phyloP scores from a whole-genome alignment of 106 monocot species.

The Platanthera zijinensis region DNA sequence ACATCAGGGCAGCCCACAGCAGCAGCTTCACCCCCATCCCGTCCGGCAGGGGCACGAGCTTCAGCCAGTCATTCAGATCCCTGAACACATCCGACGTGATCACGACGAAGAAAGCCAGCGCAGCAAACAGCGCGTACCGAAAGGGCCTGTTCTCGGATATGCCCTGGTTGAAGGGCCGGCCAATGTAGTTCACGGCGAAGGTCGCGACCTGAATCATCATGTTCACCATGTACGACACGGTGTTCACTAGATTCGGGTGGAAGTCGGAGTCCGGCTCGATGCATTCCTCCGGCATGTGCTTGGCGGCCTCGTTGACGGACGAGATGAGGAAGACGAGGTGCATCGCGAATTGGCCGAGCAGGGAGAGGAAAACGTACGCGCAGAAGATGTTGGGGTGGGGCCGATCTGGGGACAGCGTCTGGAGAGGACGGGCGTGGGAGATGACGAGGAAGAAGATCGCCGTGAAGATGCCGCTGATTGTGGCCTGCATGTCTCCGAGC shows the following conservation, averaged over 20 bases:
- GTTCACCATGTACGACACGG: conserved; percentile 98
- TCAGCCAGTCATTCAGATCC: conserved; percentile 75
- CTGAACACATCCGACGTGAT: conserved; percentile 89
- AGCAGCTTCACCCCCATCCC: conserved; percentile 72
- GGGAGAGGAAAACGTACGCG: conserved; percentile 86
- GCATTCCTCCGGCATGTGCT: conserved; percentile 96
- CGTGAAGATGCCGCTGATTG: conserved; percentile 92
- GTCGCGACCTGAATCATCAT: conserved; percentile 99
- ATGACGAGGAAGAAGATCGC: conserved; percentile 98
- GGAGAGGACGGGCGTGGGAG: conserved; percentile 91
- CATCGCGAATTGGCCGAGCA: conserved; percentile 91
- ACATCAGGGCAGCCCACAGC: conserved; percentile 78
- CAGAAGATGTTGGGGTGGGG: conserved; percentile 98
- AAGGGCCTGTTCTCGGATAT: conserved; percentile 91
- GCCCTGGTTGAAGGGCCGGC: conserved; percentile 90
- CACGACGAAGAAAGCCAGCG: conserved; percentile 70
- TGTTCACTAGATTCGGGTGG: conserved; percentile 95
- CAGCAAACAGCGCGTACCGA: conserved; percentile 55
- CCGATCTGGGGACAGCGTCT: conserved; percentile 55
- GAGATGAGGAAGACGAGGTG: conserved; percentile 76
- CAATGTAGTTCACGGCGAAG: conserved; percentile 98
- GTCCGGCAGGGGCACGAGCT: conserved; percentile 83
- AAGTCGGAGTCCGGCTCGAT: conserved; percentile 91
- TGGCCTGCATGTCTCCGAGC: conserved; percentile 91
- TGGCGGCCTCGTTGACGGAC: conserved; percentile 66